Base-by-base conservation (phyloP, 208 protist genomes). In the Crithidia thermophila region DNA sequence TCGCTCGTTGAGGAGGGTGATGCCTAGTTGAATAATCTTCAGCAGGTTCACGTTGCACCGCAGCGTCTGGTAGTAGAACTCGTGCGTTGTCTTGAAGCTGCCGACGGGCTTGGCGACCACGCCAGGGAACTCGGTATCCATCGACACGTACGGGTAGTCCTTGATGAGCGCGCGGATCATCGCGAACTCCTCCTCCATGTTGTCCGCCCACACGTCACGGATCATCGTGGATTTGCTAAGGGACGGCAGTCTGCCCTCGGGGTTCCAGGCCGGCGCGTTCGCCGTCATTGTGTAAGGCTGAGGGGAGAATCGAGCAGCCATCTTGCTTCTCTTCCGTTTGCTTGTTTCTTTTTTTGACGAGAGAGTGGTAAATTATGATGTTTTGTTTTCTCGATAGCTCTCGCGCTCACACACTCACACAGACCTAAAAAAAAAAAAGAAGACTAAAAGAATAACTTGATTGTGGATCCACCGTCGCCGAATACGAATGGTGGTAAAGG, bases 91-190 rank as follows among this genome's bases (percentile, higher is more conserved):
- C 67, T 93, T 93, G 77, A 99, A 99, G 75, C 76, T 94, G 47
- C 98, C 98, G 9, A 98, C 88, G 8, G 98, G 97, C 79, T 97
- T 88, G 10, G 95, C 97, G 23, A 99, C 98, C 46, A 99, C 95
- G 23, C 99, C 99, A 43, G 99, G 99, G 78, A 99, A 99, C 84
- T 99, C 98, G 11, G 98, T 99, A 81, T 99, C 98, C 97, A 99
- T 93, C 21, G 87, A 84, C n/a, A 98, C 93, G 80, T 94, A 99
- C 4, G 98, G 97, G 80, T 99, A 99, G 52, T 98, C 88, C 50
- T 98, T 87, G 37, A 99, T 77, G 0, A 99, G 71, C 9, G 96
- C 87, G 16, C 94, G 85, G 10, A 99, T 99, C 27, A 88, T 67
- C 30, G 75, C 88, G 70, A 99, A 99, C 76, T 99, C 98, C 61